Evolutionary conservation across 2,329 filamentous ascomycete species (phyloP), one percentile per base, ranked within the genome.

Genomic region (Microdochium trichocladiopsis): DNA sequence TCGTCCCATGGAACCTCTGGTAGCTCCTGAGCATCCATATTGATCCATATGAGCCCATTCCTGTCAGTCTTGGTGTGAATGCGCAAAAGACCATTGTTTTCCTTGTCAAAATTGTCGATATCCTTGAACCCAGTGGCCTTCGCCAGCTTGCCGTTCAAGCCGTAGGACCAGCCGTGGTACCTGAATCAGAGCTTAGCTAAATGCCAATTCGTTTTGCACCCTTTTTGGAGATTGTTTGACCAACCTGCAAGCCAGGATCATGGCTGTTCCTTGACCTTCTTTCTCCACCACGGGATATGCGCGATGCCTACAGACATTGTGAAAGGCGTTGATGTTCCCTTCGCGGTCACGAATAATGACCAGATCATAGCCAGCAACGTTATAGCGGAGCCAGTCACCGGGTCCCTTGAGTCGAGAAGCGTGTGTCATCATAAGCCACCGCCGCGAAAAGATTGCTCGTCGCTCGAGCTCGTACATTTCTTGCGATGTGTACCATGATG

Each of bases 271-370:
- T 11, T 72, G 66, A 2, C 76, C 71, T 47, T 74, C 71, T 4
- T 69, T 72, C n/a, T 41, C 36, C 11, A 82, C 77, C 8, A 84
- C 74, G 0, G 79, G 78, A 59, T 79, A 85, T 22, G 82, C 82
- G 8, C 82, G 72, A 61, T 84, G 82, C 2, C 82, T 69, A 64
- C 82, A 84, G 33, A 84, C 72, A 59, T 85, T 84, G 67, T 84
- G 82, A 61, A 84, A 84, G 16, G 73, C 80, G 52, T 80, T 77
- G 63, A 83, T 75, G 4, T 72, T 71, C 9, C 73, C 74, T 8
- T 75, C 66, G 24, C 75, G 72, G 59, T 82, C 78, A 14, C 66
- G 66, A 50, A 72, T 68, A 11, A 83, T 63, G 57, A 84, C 66
- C 62, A 84, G 78, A 23, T 79, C 70, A 63, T 76, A 83, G 14